A percentile compares a stretch with the other conserved stretches of the same genome.
These are phyloP conservation scores for slime mould (Dictyostelium discoideum) DNA, from an alignment of 78 protist species.

Conservation along the genomic window DNA sequence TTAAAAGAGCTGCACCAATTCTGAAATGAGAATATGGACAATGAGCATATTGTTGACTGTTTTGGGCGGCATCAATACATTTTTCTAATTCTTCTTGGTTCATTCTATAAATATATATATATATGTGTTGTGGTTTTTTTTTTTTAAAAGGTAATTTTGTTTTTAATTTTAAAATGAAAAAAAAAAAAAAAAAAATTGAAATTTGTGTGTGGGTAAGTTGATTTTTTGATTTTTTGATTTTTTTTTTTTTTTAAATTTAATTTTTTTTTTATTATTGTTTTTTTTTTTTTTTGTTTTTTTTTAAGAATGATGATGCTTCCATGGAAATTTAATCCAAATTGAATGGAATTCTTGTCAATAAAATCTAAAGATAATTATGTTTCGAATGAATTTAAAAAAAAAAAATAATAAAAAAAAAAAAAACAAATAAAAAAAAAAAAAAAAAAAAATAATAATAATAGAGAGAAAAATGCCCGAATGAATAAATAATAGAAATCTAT, in stretches of 20 bases:
- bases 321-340: not conserved
- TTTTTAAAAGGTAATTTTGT: no score
- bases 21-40: conserved; percentile 87
- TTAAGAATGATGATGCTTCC: not conserved
- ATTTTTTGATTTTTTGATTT: no score
- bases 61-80: conserved; percentile 18
- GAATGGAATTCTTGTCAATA: not conserved
- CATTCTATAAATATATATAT: not conserved
- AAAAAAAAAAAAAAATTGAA: not conserved
- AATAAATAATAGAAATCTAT: not conserved
- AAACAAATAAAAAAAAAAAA: not conserved
- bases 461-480: no score
- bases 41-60: conserved; percentile 64
- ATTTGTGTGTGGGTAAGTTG: no score
- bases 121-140: not conserved
- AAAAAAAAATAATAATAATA: not conserved
- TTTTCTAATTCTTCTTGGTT: conserved; percentile 57
- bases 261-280: no score
- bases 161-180: not conserved
- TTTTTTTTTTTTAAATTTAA: no score
- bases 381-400: no score
- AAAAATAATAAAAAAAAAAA: not conserved
- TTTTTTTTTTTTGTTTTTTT: not conserved
- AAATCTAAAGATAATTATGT: no score
- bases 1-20: conserved; percentile 90